Conservation (phyloP, 2,329 filamentous ascomycete species). For the Trichoderma sp. region DNA sequence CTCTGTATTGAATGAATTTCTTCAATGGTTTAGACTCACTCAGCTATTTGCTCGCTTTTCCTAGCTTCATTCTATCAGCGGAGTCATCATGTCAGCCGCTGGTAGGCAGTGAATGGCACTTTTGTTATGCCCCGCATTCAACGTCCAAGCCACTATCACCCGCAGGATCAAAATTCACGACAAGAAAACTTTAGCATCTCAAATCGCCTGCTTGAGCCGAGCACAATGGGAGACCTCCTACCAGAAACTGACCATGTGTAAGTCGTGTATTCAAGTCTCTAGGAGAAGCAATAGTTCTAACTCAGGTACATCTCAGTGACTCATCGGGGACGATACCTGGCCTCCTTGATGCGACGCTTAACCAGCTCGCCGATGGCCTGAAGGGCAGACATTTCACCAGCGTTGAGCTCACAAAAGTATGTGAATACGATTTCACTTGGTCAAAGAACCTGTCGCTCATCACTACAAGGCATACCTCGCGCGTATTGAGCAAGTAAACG, state of each 20-base stretch:
- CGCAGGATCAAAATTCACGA: background rate
- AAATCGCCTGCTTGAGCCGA: background rate
- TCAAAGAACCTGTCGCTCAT: background rate
- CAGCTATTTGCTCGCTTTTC: too few relatives aligned
- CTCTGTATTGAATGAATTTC: too few relatives aligned
- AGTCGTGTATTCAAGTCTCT: background rate
- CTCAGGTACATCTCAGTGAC: background rate
- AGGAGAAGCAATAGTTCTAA: background rate
- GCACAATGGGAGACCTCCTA: background rate
- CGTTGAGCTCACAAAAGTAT: slow-evolving; percentile 35
- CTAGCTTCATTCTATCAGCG: background rate
- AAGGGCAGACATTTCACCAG: slow-evolving; percentile 35
- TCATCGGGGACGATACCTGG: slow-evolving; percentile 28
- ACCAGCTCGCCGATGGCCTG: slow-evolving; percentile 35
- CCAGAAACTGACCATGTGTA: background rate
- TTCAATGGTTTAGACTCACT: too few relatives aligned
- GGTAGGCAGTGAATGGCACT: background rate
- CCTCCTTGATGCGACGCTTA: slow-evolving; percentile 35
- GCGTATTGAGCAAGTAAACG: slow-evolving; percentile 30
- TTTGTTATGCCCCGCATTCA: background rate
- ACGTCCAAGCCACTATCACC: background rate
- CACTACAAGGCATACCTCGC: slow-evolving; percentile 26
- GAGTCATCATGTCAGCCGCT: background rate
- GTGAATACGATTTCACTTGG: background rate
- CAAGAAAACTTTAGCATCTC: background rate